These are phyloP conservation scores for Elaeis oleifera DNA, from an alignment of 202 grass and related monocot genomes.

Conservation along the genomic window DNA sequence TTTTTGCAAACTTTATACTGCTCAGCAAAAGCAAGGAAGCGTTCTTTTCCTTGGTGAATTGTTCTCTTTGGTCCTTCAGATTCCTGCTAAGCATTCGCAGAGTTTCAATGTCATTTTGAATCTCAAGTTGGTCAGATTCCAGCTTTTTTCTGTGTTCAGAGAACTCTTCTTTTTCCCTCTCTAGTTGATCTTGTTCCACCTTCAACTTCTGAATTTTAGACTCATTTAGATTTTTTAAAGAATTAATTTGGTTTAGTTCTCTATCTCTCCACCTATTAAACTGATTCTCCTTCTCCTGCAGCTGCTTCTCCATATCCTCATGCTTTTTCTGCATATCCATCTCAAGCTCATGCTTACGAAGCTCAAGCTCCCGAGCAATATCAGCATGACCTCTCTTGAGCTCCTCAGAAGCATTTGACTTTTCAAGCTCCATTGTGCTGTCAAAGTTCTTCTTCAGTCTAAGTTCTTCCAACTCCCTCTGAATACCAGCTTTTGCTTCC, in stretches of 20 bases:
- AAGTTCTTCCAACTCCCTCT: constrained; percentile 40
- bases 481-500: constrained; percentile 45
- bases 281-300: constrained; percentile 53
- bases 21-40: constrained; percentile 44
- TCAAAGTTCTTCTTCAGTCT: constrained; percentile 45
- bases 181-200: constrained; percentile 43
- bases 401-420: constrained; percentile 44
- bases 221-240: constrained; percentile 49
- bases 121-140: constrained; percentile 61
- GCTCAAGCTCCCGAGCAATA: constrained; percentile 56
- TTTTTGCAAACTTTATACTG: constrained; percentile 69
- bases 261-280: constrained; percentile 56
- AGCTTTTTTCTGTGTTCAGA: constrained; percentile 47
- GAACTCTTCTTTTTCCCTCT: constrained; percentile 46
- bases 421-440: constrained; percentile 51
- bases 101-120: constrained; percentile 71
- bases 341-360: constrained; percentile 53
- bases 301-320: constrained; percentile 57
- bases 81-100: constrained; percentile 54
- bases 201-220: constrained; percentile 69
- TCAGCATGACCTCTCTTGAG: constrained; percentile 60
- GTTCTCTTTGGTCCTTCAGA: constrained; percentile 59
- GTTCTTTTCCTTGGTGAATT: constrained; percentile 51
- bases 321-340: constrained; percentile 71
- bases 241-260: constrained; percentile 52